A percentile compares a stretch with the other conserved stretches of the same genome.
These are phyloP conservation scores for Neurospora pannonica DNA, from an alignment of 495 filamentous ascomycete genomes.

Conservation along the genomic window DNA sequence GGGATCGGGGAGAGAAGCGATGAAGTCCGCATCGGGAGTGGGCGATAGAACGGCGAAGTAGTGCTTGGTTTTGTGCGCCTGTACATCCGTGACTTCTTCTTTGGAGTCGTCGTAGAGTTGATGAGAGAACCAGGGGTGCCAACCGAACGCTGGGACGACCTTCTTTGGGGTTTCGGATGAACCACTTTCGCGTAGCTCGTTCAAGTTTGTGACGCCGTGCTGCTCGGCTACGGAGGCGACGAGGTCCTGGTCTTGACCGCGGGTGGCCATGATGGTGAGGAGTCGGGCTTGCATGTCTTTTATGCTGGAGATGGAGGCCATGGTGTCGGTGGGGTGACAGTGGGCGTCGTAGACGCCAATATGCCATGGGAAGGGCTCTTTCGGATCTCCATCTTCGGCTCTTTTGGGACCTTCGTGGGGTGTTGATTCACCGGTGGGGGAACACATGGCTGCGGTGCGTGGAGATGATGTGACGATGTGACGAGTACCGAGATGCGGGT, in stretches of 20 bases:
- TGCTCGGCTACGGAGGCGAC: conserved; percentile 58
- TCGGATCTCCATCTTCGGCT: background rate
- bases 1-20: conserved; percentile 61
- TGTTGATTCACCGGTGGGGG: conserved; percentile 1
- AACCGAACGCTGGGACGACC: conserved; percentile 84
- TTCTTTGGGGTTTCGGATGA: conserved; percentile 12
- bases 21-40: conserved; percentile 45
- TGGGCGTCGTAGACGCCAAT: conserved; percentile 84
- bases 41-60: conserved; percentile 58
- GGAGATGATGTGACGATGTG: background rate
- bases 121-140: conserved; percentile 98
- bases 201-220: conserved; percentile 20
- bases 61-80: conserved; percentile 50
- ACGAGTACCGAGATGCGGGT: background rate
- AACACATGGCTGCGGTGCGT: conserved; percentile 8
- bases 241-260: conserved; percentile 76
- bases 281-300: conserved; percentile 64
- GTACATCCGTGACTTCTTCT: conserved; percentile 9
- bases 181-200: background rate
- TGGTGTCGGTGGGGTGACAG: conserved; percentile 98
- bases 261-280: conserved; percentile 84
- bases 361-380: conserved; percentile 64
- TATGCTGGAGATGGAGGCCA: conserved; percentile 59
- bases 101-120: conserved; percentile 61
- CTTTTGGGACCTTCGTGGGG: background rate